Percentiles rank a stretch among this genome's conserved stretches.
Evolutionary conservation across 2,329 filamentous ascomycete species (phyloP).

Genomic region (Cercospora sp.): DNA sequence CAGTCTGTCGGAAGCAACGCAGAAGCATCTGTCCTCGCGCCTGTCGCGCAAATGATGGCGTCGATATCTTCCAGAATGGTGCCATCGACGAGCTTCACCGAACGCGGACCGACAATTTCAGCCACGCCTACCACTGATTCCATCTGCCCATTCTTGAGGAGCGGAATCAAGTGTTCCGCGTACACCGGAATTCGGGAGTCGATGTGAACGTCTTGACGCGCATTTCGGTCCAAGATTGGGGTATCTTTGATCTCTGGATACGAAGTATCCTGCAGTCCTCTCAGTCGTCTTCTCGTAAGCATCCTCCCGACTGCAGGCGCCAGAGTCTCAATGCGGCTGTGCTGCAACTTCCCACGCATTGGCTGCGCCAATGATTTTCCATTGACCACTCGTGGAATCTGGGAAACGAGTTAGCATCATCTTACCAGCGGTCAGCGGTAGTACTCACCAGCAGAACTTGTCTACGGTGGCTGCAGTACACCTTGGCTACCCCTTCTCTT

Average conservation of each 20-base stretch:
- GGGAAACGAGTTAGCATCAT: not conserved
- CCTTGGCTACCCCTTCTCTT: conserved; percentile 1
- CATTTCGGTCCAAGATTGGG: not conserved
- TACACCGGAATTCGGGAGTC: not conserved
- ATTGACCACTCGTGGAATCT: not conserved
- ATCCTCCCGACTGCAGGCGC: not conserved
- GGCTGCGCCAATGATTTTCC: not conserved
- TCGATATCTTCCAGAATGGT: too few species aligned
- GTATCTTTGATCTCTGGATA: not conserved
- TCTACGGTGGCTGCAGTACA: conserved; percentile 3
- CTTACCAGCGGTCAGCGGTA: not conserved
- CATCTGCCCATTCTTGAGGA: too few species aligned
- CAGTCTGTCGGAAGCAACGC: too few species aligned
- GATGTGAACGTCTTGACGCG: not conserved
- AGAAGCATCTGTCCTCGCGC: too few species aligned
- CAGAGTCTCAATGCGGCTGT: not conserved
- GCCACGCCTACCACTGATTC: too few species aligned
- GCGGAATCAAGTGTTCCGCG: too few species aligned
- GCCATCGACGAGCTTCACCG: too few species aligned
- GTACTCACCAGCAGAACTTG: not conserved
- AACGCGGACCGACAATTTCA: too few species aligned
- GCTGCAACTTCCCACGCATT: not conserved
- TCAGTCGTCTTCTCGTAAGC: not conserved
- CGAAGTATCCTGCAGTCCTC: not conserved
- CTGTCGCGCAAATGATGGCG: too few species aligned